Base-by-base conservation (phyloP, 2,329 filamentous ascomycete genomes). In the Trematosphaeria pertusa region DNA sequence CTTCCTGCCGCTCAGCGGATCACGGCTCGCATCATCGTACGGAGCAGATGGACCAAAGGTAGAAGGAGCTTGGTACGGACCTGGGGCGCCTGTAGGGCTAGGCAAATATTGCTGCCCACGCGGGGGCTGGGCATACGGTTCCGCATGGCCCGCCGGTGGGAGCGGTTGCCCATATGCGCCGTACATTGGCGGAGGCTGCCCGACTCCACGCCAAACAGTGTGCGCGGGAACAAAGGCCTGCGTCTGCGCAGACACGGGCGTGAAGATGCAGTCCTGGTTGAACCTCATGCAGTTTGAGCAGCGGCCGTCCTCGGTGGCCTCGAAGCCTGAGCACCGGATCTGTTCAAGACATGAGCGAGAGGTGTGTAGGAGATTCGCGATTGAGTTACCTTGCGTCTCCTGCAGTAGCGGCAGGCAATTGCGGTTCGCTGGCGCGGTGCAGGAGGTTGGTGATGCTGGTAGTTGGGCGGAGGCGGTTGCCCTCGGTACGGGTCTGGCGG, bases 321-420 rank as follows among this genome's bases (percentile, higher is more conserved):
- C 87, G 66, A 89, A 90, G 20, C 87, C 87, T 3, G 87, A 89
- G 76, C 87, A 90, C 49, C 87, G 85, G 69, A 89, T 89, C 87
- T 89, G 70, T 18, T 9, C 14, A 3, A 19, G n/a, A 26, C n/a
- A 51, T 64, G 33, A 65, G 62, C 38, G 49, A 21, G 20, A 15
- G 22, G 12, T 22, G 21, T 34, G 42, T 19, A 34, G 20, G 15
- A 18, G 14, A 14, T 31, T 31, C 14, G 20, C 6, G 20, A 14
- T 14, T 11, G 12, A 44, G 8, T 47, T 73, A 83, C 81, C 78
- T 84, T 84, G 65, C 81, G 76, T 67, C 81, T 75, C 47, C 81
- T 72, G 67, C 81, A 84, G 65, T 84, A 84, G 47, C 80, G 76
- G 61, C 81, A 84, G 36, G 81, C 81, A 64, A 84, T 84, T 43